Conservation (phyloP, 148 eudicot species). For the Camellia sinensis region DNA sequence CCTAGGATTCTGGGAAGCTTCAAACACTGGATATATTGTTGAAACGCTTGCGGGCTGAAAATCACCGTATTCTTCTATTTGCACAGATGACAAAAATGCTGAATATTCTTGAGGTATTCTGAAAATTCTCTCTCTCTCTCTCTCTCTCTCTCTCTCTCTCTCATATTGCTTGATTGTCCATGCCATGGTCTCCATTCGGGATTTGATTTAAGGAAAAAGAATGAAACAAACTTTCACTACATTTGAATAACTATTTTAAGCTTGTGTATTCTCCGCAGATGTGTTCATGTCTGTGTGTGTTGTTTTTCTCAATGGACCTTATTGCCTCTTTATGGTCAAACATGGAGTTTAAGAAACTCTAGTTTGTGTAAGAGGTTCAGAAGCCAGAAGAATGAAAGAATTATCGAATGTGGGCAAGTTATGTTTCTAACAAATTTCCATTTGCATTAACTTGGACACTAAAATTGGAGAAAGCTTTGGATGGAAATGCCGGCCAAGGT, state of each 20-base stretch:
- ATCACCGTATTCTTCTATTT: conserved; percentile 93
- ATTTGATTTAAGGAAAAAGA: not conserved
- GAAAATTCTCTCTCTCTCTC: not conserved
- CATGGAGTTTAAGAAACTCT: not conserved
- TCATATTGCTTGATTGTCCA: not conserved
- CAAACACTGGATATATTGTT: conserved; percentile 92
- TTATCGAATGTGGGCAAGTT: not conserved
- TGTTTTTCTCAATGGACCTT: not conserved
- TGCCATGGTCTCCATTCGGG: not conserved
- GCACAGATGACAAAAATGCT: conserved; percentile 99
- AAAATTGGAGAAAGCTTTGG: conserved; percentile 2
- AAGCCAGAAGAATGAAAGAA: not conserved
- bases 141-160: not conserved
- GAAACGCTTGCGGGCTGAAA: conserved; percentile 90
- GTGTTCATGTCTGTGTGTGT: not conserved
- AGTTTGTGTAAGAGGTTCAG: not conserved
- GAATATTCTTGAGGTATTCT: conserved; percentile 88
- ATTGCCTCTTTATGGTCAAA: not conserved
- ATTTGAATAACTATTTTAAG: not conserved
- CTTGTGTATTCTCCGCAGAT: not conserved
- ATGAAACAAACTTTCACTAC: not conserved
- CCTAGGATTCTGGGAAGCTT: conserved; percentile 97
- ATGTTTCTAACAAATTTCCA: not conserved
- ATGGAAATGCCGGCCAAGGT: not conserved
- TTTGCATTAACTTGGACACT: not conserved